Percentiles rank a stretch among this genome's conserved stretches.
Conservation (phyloP, 495 filamentous ascomycete genomes). For the Cenococcum geophilum region DNA sequence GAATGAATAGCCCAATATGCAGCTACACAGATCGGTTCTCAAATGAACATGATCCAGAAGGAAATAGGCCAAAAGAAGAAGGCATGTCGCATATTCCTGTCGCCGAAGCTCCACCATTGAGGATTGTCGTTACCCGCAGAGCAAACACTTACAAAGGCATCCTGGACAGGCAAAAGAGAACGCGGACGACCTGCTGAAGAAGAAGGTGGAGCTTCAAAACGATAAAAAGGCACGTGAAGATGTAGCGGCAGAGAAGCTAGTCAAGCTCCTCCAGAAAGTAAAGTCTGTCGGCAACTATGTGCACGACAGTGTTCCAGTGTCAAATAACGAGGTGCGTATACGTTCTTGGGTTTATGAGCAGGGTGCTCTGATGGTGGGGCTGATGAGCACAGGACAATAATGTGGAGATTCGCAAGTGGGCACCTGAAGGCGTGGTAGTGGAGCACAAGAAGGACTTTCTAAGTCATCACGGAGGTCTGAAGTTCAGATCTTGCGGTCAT, state of each 20-base stretch:
- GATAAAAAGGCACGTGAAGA: slow-evolving; percentile 73
- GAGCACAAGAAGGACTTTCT: slow-evolving; percentile 67
- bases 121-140: slow-evolving; percentile 33
- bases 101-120: slow-evolving; percentile 36
- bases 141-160: slow-evolving; percentile 24
- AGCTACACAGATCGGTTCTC: slow-evolving; percentile 65
- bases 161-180: slow-evolving; percentile 62
- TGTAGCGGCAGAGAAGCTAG: slow-evolving; percentile 65
- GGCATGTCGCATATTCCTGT: slow-evolving; percentile 23
- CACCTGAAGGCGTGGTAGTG: slow-evolving; percentile 57
- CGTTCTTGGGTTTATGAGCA: too few species aligned
- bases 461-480: slow-evolving; percentile 71
- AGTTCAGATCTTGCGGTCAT: not conserved
- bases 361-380: too few species aligned
- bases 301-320: slow-evolving; percentile 85
- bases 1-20: slow-evolving; percentile 61
- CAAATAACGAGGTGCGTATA: slow-evolving; percentile 59
- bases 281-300: slow-evolving; percentile 89
- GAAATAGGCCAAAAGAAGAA: slow-evolving; percentile 91
- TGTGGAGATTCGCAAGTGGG: slow-evolving; percentile 65
- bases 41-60: slow-evolving; percentile 83
- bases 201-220: slow-evolving; percentile 71
- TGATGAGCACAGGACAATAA: slow-evolving; percentile 61
- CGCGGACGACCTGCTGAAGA: slow-evolving; percentile 62
- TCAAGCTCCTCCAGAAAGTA: slow-evolving; percentile 64